Evolutionary conservation across 768 basidiomycete species (phyloP).

Genomic region (Asterophora lycoperdoides): DNA sequence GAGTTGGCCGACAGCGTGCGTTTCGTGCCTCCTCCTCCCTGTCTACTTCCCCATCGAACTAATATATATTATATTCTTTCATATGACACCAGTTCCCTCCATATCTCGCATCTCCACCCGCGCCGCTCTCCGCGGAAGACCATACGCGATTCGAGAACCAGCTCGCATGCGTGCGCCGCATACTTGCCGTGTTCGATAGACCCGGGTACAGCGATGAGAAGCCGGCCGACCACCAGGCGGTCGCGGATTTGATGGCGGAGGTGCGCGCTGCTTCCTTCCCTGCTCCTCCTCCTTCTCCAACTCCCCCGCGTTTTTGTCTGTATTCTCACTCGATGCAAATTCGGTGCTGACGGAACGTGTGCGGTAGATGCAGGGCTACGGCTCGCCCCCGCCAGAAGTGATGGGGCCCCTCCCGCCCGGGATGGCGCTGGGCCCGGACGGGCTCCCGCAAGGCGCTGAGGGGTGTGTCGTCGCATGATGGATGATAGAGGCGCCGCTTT

Average conservation of each 20-base stretch:
- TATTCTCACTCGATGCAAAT: no score
- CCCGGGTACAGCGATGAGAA: slow-evolving; percentile 54
- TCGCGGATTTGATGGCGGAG: slow-evolving; percentile 73
- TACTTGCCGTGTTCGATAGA: slow-evolving; percentile 63
- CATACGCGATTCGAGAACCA: slow-evolving; percentile 62
- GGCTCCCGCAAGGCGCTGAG: neutral
- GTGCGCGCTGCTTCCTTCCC: no score
- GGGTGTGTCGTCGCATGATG: slow-evolving; percentile 4
- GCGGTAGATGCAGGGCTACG: slow-evolving; percentile 4
- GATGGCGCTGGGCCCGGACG: neutral
- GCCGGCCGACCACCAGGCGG: slow-evolving; percentile 34
- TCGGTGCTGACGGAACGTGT: no score
- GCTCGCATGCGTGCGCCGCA: slow-evolving; percentile 45
- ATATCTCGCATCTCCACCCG: slow-evolving; percentile 59
- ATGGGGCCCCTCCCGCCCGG: slow-evolving; percentile 4
- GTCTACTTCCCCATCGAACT: no score
- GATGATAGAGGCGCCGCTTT: no score
- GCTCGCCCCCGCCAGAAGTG: slow-evolving; percentile 3
- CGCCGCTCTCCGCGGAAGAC: slow-evolving; percentile 48
- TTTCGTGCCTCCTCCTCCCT: neutral
- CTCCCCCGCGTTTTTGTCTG: no score
- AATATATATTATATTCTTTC: no score
- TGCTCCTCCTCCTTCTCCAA: no score
- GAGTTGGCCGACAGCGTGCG: slow-evolving; percentile 70
- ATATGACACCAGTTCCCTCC: slow-evolving; percentile 59